Base-by-base conservation (phyloP, 2,329 filamentous ascomycete genomes). In the Alternaria arbusti region DNA sequence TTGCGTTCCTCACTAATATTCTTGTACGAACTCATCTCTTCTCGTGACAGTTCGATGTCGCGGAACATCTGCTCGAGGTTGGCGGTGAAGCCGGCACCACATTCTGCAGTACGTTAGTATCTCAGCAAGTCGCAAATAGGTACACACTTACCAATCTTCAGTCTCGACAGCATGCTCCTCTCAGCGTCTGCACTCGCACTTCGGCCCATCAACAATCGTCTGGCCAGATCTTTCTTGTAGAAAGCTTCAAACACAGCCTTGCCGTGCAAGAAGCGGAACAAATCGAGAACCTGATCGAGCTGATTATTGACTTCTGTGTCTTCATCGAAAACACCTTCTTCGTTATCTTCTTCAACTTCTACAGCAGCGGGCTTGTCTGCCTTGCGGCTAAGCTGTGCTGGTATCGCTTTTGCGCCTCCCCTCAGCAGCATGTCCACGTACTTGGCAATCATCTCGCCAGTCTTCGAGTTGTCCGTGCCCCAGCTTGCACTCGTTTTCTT, bases 51-150 rank as follows among this genome's bases (percentile, higher is more conserved):
- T 76, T 97, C 94, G 79, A 98, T 93, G 75, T 99, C 96, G 79
- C 97, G 97, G 84, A 99, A 99, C 96, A 99, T 99, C 66, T 95
- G 93, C 81, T 99, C 96, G 0, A 99, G 85, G 74, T 99, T 99
- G 77, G 97, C 94, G 0, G 96, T 99, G 78, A 99, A 98, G 71
- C 89, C 92, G 13, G 92, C 91, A 43, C 96, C 96, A 76, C 96
- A 99, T 83, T 99, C 96, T 82, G 63, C 43, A 40, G 23, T 8
- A 11, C 5, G 28, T 73, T 20, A 75, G 70, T 51, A 44, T 17
- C 12, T 28, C 12, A 50, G 6, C 26, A 5, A 6, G 20, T 3
- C 30, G 22, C 17, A 44, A 17, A 15, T 17, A 13, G 5, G 15
- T 32, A n/a, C 15, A 26, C 0, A 55, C 64, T 63, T 78, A 87